Evolutionary conservation across 768 basidiomycete species (phyloP).

Genomic region (Lentinus tigrinus): DNA sequence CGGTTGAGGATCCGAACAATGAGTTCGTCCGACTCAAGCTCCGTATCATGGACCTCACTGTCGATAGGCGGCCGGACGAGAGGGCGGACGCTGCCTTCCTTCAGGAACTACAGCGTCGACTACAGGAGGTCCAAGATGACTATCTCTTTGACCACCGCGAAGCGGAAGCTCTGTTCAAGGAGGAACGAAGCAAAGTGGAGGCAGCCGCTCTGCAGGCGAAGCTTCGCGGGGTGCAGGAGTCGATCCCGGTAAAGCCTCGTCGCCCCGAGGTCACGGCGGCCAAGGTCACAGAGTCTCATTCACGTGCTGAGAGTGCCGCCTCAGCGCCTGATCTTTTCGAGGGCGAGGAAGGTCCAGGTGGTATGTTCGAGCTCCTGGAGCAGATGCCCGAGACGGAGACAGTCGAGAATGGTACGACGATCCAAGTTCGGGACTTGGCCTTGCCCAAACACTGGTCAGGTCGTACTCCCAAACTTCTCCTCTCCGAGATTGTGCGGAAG

Average conservation of each 20-base stretch:
- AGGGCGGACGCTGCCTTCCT: slow-evolving; percentile 30
- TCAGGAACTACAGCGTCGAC: slow-evolving; percentile 42
- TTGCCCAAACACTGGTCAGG: slow-evolving; percentile 84
- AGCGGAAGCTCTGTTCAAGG: slow-evolving; percentile 56
- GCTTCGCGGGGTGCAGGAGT: slow-evolving; percentile 31
- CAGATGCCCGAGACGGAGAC: slow-evolving; percentile 55
- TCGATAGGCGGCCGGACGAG: slow-evolving; percentile 29
- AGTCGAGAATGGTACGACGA: slow-evolving; percentile 51
- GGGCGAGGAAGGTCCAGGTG: slow-evolving; percentile 47
- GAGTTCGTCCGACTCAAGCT: slow-evolving; percentile 66
- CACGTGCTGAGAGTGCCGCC: slow-evolving; percentile 7
- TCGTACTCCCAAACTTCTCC: slow-evolving; percentile 71
- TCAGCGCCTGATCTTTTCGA: slow-evolving; percentile 46
- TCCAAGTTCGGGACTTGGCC: slow-evolving; percentile 67
- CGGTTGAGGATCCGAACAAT: slow-evolving; percentile 48
- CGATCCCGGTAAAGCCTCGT: neutral
- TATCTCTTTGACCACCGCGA: slow-evolving; percentile 74
- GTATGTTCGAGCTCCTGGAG: slow-evolving; percentile 76
- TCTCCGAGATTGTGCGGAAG: slow-evolving; percentile 68
- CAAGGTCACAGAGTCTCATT: slow-evolving; percentile 11
- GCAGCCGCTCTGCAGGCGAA: slow-evolving; percentile 41
- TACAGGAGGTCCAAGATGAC: slow-evolving; percentile 49
- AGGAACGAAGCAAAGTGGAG: slow-evolving; percentile 52
- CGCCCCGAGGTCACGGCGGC: neutral
- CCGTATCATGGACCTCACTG: slow-evolving; percentile 48